These are phyloP conservation scores for Cryptococcus maquisensis DNA, from an alignment of 1,284 basidiomycete genomes.

Conservation along the genomic window DNA sequence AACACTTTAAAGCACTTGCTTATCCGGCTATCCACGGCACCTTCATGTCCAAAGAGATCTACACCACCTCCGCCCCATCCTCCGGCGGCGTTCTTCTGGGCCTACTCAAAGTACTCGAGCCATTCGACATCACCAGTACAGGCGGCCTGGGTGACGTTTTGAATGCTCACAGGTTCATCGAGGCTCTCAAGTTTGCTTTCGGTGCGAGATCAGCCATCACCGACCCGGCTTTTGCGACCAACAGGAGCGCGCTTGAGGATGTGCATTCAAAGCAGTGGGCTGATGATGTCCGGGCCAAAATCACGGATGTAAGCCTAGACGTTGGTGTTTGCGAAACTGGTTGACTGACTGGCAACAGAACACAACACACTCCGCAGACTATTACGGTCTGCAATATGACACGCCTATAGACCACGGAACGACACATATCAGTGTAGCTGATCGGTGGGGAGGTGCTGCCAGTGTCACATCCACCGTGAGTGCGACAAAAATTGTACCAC, in stretches of 20 bases:
- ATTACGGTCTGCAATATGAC: constrained; percentile 80
- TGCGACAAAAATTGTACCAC: not conserved
- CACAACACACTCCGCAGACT: constrained; percentile 68
- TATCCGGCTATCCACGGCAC: constrained; percentile 67
- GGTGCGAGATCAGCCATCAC: constrained; percentile 65
- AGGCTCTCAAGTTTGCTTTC: constrained; percentile 53
- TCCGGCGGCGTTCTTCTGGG: constrained; percentile 50
- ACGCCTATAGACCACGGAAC: constrained; percentile 79
- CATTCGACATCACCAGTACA: constrained; percentile 26
- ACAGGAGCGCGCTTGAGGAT: constrained; percentile 55
- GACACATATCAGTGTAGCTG: constrained; percentile 78
- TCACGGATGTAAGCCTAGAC: constrained; percentile 64
- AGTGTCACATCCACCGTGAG: constrained; percentile 70
- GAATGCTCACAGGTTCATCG: constrained; percentile 50
- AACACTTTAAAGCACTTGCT: constrained; percentile 64
- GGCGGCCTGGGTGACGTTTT: constrained; percentile 26
- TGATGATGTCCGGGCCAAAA: constrained; percentile 58
- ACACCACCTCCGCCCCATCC: constrained; percentile 76
- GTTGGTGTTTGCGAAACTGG: not conserved
- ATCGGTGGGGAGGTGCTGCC: constrained; percentile 78
- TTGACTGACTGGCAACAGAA: constrained; percentile 54
- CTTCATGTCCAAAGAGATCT: constrained; percentile 72
- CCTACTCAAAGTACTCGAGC: constrained; percentile 44
- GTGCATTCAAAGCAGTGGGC: constrained; percentile 72
- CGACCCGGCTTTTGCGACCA: constrained; percentile 60